phyloP scores from a whole-genome alignment of 495 filamentous ascomycete species.

The Penicillium salamii region DNA sequence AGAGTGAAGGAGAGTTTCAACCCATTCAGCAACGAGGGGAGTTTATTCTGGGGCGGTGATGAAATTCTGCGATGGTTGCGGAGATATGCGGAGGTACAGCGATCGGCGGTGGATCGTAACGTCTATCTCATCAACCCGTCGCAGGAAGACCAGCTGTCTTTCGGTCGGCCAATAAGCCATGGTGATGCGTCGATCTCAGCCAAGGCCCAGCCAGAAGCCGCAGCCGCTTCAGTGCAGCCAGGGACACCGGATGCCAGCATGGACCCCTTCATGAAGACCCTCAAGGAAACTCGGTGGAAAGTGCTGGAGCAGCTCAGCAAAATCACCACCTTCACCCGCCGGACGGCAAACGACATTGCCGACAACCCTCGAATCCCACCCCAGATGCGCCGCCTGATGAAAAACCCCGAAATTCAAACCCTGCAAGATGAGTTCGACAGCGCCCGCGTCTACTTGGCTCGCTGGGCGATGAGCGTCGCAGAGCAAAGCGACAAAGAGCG shows the following conservation, averaged over 20 bases:
- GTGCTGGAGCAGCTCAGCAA: conserved; percentile 92
- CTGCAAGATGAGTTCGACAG: conserved; percentile 96
- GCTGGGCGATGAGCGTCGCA: conserved; percentile 98
- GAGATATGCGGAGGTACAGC: conserved; percentile 76
- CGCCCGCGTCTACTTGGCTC: conserved; percentile 85
- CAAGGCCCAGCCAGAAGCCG: conserved; percentile 33
- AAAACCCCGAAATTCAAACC: conserved; percentile 92
- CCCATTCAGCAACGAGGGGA: conserved; percentile 79
- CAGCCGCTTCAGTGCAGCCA: conserved; percentile 29
- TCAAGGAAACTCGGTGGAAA: conserved; percentile 96
- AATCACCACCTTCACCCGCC: conserved; percentile 90
- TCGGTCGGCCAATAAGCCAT: conserved; percentile 53
- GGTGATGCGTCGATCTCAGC: conserved; percentile 29
- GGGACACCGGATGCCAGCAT: conserved; percentile 67
- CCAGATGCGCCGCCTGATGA: conserved; percentile 79
- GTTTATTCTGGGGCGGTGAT: conserved; percentile 96
- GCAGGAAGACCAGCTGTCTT: conserved; percentile 76
- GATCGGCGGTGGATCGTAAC: conserved; percentile 78
- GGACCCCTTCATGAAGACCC: conserved; percentile 91
- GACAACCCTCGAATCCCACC: conserved; percentile 87
- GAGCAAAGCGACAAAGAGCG: conserved; percentile 90
- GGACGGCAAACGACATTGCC: conserved; percentile 86
- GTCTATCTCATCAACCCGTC: conserved; percentile 89
- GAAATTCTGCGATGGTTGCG: conserved; percentile 91
- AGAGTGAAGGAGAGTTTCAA: conserved; percentile 80